Conservation (phyloP, 2,329 filamentous ascomycete genomes). For the Ilyonectria destructans region DNA sequence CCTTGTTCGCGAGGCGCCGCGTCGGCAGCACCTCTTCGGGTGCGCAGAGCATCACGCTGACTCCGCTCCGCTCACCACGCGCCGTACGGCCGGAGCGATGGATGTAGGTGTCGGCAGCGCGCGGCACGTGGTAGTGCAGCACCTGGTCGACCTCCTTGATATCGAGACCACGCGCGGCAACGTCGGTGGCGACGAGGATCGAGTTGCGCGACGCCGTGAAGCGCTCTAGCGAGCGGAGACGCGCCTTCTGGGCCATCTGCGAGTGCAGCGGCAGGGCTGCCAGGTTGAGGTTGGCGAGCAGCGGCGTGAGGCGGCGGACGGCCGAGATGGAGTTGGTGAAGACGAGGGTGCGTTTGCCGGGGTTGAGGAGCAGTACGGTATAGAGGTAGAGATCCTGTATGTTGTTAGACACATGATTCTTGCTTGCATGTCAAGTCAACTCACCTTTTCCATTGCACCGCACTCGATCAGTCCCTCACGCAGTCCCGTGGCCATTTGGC, state of each 20-base stretch:
- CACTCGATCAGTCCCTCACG: conserved; percentile 95
- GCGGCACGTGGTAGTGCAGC: conserved; percentile 95
- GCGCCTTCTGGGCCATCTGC: conserved; percentile 96
- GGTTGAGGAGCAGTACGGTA: conserved; percentile 86
- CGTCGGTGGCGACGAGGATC: conserved; percentile 92
- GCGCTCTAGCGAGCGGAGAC: conserved; percentile 91
- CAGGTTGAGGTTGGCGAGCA: conserved; percentile 87
- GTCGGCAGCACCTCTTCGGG: conserved; percentile 93
- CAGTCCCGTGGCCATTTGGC: conserved; percentile 89
- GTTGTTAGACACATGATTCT: conserved; percentile 25
- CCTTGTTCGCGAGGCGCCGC: conserved; percentile 86
- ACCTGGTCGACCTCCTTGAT: conserved; percentile 92
- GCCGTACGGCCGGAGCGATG: conserved; percentile 96
- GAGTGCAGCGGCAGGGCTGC: conserved; percentile 88
- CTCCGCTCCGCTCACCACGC: conserved; percentile 82
- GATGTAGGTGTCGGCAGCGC: conserved; percentile 93
- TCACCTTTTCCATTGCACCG: conserved; percentile 90
- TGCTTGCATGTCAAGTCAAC: conserved; percentile 5
- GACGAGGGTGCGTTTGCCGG: conserved; percentile 85
- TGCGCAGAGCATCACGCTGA: conserved; percentile 89
- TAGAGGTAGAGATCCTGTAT: conserved; percentile 91
- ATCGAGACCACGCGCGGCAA: conserved; percentile 93
- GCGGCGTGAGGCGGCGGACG: conserved; percentile 87
- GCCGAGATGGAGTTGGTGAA: conserved; percentile 98
- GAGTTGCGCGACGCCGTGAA: conserved; percentile 80